Evolutionary conservation across 768 basidiomycete genomes (phyloP), one percentile per base, ranked within the genome.

Genomic region (Crucibulum laeve): DNA sequence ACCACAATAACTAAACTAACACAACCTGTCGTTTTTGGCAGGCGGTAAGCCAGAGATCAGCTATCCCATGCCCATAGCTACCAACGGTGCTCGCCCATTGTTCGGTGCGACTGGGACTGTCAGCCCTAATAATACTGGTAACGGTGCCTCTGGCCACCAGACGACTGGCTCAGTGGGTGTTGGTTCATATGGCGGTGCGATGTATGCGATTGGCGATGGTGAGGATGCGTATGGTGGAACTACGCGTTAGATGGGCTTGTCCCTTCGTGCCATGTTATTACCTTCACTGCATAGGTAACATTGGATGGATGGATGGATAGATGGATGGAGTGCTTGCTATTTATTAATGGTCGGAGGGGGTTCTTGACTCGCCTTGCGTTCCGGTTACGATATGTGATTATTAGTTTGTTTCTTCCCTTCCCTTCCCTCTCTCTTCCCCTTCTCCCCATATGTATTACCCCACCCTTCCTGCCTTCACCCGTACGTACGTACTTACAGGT

Each of bases 151-250:
- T 19, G 38, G 38, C 23, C 40, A 42, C 53, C 55, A 7, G 58
- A 52, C 10, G 34, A 38, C 43, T 36, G 44, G 26, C 40, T 45
- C 11, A 11, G 36, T 44, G 18, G 44, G 38, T 5, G 41, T 45
- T 19, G 53, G 47, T 1, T 25, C 43, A 15, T 55, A 58, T 44
- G 59, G 53, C 15, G 59, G 58, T 0, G 57, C 57, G n/a, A 44
- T 50, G 45, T 67, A 67, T 46, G 52, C 59, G 6, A 61, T 63
- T 55, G 65, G 56, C 10, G 61, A 61, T 3, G 67, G 60, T 40
- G 62, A 63, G 10, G 62, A 60, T 10, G 43, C 46, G 46, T 43
- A 43, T 32, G 38, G 43, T 18, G 50, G 50, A 23, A 40, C 39
- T 24, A 32, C 36, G n/a, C 18, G 17, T 11, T 21, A 42, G 15